Percentiles rank a stretch among this genome's conserved stretches.
phyloP scores from a whole-genome alignment of 306 rosid species.

The Acacia melanoxylon region DNA sequence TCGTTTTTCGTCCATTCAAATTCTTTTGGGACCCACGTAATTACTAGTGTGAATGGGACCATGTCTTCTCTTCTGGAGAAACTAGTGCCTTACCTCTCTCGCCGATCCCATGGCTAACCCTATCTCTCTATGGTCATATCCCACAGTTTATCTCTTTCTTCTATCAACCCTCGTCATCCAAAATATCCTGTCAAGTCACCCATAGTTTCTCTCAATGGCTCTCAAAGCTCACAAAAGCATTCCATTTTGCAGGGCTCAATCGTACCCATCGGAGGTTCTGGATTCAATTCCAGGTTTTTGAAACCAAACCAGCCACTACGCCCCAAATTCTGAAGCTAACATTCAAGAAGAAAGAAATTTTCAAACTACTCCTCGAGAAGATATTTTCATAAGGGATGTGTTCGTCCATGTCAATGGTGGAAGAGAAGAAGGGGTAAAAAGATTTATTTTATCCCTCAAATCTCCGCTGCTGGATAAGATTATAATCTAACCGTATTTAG shows the following conservation, averaged over 20 bases:
- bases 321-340: too few relatives aligned
- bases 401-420: too few relatives aligned
- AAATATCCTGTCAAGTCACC: conserved; percentile 28
- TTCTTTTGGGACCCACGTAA: conserved; percentile 30
- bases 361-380: too few relatives aligned
- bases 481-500: too few relatives aligned
- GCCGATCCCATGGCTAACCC: conserved; percentile 60
- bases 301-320: too few relatives aligned
- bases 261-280: conserved; percentile 3
- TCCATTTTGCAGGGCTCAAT: conserved; percentile 15
- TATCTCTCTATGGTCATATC: conserved; percentile 30
- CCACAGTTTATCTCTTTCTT: conserved; percentile 28
- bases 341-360: too few relatives aligned
- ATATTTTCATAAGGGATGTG: too few relatives aligned
- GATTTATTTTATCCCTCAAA: too few relatives aligned
- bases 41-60: not conserved
- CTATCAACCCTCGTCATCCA: conserved; percentile 30
- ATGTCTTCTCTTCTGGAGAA: conserved; percentile 4
- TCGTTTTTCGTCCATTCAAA: conserved; percentile 45
- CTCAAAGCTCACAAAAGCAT: conserved; percentile 1
- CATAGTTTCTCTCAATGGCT: conserved; percentile 33
- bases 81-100: not conserved
- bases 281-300: conserved; percentile 31
- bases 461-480: too few relatives aligned
- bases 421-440: too few relatives aligned